phyloP scores from a whole-genome alignment of 169 alveolate species.

The Plasmodium reichenowi region DNA sequence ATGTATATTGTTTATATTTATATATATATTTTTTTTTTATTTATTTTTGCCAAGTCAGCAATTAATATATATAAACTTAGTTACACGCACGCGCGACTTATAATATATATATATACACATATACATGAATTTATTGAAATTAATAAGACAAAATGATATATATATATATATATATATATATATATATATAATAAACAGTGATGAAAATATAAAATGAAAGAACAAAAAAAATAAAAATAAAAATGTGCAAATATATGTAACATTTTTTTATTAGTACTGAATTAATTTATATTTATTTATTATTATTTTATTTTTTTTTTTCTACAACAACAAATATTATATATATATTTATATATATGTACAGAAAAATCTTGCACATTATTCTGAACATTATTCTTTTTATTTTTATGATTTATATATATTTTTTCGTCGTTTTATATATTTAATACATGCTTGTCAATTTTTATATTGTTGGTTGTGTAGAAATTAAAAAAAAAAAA shows the following conservation, averaged over 20 bases:
- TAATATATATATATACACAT: not conserved
- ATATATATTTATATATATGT: conserved; percentile 16
- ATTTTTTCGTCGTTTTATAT: too few relatives aligned
- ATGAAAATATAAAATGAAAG: too few relatives aligned
- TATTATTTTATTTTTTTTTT: conserved; percentile 22
- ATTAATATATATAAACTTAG: conserved; percentile 30
- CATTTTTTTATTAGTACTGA: conserved; percentile 20
- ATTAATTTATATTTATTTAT: conserved; percentile 20
- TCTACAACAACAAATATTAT: not conserved
- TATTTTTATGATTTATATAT: not conserved
- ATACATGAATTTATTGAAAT: too few relatives aligned
- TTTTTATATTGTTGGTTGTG: conserved; percentile 65
- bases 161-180: too few relatives aligned
- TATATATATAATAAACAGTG: too few relatives aligned
- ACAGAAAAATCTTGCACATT: conserved; percentile 16
- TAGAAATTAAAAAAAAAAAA: conserved; percentile 17
- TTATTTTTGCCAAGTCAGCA: conserved; percentile 45
- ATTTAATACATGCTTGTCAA: conserved; percentile 27
- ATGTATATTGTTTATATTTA: not conserved
- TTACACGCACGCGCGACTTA: conserved; percentile 60
- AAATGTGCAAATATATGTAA: not conserved
- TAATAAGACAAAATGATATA: too few relatives aligned
- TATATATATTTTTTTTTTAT: conserved; percentile 8
- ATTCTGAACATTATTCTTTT: conserved; percentile 8
- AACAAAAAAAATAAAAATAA: not conserved